Conservation (phyloP, 768 basidiomycete genomes). For the Tricholoma bakamatsutake region DNA sequence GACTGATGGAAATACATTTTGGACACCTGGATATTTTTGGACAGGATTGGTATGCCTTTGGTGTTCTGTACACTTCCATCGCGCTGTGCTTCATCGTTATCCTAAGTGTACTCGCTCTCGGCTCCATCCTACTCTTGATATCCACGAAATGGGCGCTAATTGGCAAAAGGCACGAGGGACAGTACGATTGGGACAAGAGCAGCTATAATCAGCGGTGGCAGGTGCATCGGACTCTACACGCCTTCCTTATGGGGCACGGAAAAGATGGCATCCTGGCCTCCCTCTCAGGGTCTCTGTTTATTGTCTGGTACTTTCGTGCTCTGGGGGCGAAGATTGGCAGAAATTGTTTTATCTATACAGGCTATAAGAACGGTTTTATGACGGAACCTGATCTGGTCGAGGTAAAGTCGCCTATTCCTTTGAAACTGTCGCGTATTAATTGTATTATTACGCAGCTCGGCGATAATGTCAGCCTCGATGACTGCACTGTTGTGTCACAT, state of each 20-base stretch:
- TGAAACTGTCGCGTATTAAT: neutral
- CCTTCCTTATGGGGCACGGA: slow-evolving; percentile 35
- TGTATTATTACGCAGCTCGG: slow-evolving; percentile 24
- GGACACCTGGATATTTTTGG: slow-evolving; percentile 27
- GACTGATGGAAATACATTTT: slow-evolving; percentile 22
- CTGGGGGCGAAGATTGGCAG: slow-evolving; percentile 39
- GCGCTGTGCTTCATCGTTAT: slow-evolving; percentile 31
- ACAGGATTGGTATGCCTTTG: slow-evolving; percentile 33
- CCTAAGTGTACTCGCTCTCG: slow-evolving; percentile 31
- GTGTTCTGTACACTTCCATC: slow-evolving; percentile 34
- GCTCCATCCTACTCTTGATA: slow-evolving; percentile 36
- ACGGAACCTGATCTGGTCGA: slow-evolving; percentile 43
- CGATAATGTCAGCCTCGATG: slow-evolving; percentile 37
- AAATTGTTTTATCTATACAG: slow-evolving; percentile 35
- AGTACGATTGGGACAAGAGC: slow-evolving; percentile 41
- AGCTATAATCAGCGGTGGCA: slow-evolving; percentile 47
- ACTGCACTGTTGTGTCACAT: slow-evolving; percentile 43
- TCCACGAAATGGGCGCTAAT: slow-evolving; percentile 38
- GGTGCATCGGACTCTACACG: slow-evolving; percentile 34
- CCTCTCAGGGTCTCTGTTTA: slow-evolving; percentile 35
- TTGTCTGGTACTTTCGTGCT: slow-evolving; percentile 40
- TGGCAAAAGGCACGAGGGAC: slow-evolving; percentile 31
- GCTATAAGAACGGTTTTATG: slow-evolving; percentile 37
- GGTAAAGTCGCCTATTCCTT: slow-evolving; percentile 16
- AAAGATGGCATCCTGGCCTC: slow-evolving; percentile 34